Evolutionary conservation across 768 basidiomycete genomes (phyloP).

Genomic region (Lentinula sp.): DNA sequence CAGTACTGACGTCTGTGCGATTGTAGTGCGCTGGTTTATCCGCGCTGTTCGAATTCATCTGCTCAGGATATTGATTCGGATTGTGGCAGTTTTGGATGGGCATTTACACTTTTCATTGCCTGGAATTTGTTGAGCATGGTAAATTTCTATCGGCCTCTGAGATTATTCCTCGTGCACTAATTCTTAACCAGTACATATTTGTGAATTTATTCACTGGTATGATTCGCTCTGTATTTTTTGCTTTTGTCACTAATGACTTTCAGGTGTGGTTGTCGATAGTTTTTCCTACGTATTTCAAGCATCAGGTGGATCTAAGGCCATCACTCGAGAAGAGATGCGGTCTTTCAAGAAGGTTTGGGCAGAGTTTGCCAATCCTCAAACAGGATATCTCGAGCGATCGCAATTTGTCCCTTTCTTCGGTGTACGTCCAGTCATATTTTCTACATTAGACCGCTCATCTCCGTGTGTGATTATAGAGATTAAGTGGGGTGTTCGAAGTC

Average conservation of each 20-base stretch:
- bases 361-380: conserved; percentile 71
- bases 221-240: conserved; percentile 3
- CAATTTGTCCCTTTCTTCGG: conserved; percentile 76
- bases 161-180: background rate
- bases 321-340: conserved; percentile 89
- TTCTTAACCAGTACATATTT: conserved; percentile 73
- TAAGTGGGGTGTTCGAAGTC: conserved; percentile 85
- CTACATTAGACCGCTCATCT: background rate
- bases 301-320: conserved; percentile 71
- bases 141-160: conserved; percentile 12
- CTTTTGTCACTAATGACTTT: background rate
- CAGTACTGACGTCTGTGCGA: conserved; percentile 6
- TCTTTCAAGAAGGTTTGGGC: conserved; percentile 94
- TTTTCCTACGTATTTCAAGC: conserved; percentile 95
- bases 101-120: conserved; percentile 82
- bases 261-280: conserved; percentile 89
- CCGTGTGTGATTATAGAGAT: conserved; percentile 40
- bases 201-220: conserved; percentile 91
- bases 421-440: conserved; percentile 43
- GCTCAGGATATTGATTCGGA: conserved; percentile 57
- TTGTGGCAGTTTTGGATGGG: conserved; percentile 82
- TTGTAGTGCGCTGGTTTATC: conserved; percentile 63
- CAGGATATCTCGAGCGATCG: conserved; percentile 67
- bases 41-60: conserved; percentile 66
- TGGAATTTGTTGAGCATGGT: conserved; percentile 98